phyloP scores from a whole-genome alignment of 129 eudicot species.

The Gnaphalium uliginosum region DNA sequence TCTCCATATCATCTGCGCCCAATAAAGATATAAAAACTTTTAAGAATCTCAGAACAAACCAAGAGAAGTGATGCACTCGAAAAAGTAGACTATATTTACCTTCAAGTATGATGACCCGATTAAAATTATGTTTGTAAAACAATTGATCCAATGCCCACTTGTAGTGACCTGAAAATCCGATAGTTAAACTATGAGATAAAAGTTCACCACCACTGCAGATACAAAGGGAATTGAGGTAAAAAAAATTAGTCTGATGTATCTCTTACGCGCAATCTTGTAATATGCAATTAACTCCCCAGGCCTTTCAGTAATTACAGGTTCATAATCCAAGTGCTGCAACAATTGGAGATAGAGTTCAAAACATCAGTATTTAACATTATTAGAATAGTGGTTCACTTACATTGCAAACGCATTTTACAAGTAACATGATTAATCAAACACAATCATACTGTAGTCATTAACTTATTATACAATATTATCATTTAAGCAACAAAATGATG shows the following conservation, averaged over 20 bases:
- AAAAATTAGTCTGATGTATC: background rate
- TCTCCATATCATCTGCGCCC: constrained; percentile 94
- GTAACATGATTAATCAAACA: constrained; percentile 4
- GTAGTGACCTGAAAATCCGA: constrained; percentile 76
- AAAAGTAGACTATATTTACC: constrained; percentile 40
- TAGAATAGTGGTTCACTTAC: no score
- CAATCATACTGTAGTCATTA: background rate
- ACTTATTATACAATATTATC: constrained; percentile 4
- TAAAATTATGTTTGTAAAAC: constrained; percentile 53
- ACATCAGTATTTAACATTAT: no score
- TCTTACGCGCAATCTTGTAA: constrained; percentile 95
- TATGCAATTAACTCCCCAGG: constrained; percentile 97
- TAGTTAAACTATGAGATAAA: constrained; percentile 7
- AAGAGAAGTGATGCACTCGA: background rate
- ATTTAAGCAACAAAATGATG: background rate
- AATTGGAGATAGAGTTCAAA: background rate
- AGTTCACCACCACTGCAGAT: background rate
- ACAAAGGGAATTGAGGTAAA: background rate
- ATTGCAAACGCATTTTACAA: background rate
- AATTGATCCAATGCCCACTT: constrained; percentile 95
- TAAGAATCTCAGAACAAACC: constrained; percentile 7
- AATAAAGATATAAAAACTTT: constrained; percentile 19
- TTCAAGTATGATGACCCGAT: constrained; percentile 42
- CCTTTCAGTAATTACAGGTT: constrained; percentile 75
- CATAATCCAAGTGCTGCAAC: constrained; percentile 80